Evolutionary conservation across 2,329 filamentous ascomycete species (phyloP), one percentile per base, ranked within the genome.

Genomic region (Ceratocystis papillata): DNA sequence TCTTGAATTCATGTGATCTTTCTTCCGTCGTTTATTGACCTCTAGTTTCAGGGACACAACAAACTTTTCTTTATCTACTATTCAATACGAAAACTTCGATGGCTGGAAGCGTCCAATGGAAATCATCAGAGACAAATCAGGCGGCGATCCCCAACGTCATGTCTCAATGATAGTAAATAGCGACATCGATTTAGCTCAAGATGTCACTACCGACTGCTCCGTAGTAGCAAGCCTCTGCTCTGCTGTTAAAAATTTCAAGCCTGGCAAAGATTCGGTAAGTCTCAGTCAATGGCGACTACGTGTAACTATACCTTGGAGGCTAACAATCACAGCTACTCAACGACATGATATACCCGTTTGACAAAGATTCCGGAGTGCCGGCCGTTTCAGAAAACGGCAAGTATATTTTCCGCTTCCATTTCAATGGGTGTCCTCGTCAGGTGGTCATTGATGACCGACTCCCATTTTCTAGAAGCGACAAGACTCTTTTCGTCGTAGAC

Each of bases 141-240:
- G 50, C 12, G 20, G 45, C 3, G 50, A n/a, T 7, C n/a, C 17
- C 6, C n/a, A 17, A 74, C 15, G 66, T 79, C 15, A 76, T 82
- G 15, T 89, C 89, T 76, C 82, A 10, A 89, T 89, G 84, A 75
- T 77, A 60, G 78, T 81, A 17, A 75, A 76, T 5, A 76, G 79
- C 7, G 80, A 82, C 15, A 85, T 89, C 68, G 93, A 99, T 75
- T 81, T 99, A 6, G 91, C 96, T 2, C 94, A 99, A 75, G 94
- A 99, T 75, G 86, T 96, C 67, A 92, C 93, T 4, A 95, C 93
- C 0, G 94, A 99, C 74, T 99, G 94, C 73, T 97, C 94, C 1
- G 93, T 99, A 2, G 93, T 99, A 33, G 94, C 94, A 17, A 96
- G 94, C 73, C 80, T 99, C 5, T 96, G 92, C 73, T 91, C 92